Percentiles rank a stretch among this genome's conserved stretches.
phyloP scores from a whole-genome alignment of 2,329 filamentous ascomycete genomes.

The Hortaea werneckii region DNA sequence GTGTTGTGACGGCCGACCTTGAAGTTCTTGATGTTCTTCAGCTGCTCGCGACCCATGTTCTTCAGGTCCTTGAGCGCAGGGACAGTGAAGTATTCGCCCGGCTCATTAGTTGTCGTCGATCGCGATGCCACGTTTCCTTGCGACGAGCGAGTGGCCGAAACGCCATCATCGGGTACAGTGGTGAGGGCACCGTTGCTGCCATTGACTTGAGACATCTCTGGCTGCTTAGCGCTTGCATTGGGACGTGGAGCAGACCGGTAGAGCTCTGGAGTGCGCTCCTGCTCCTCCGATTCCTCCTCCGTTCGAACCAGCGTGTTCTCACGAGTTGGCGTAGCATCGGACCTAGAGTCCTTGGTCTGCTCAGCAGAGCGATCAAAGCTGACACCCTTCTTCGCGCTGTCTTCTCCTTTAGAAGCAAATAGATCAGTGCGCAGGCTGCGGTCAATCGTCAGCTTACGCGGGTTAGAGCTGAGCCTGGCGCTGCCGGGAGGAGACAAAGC shows the following conservation, averaged over 20 bases:
- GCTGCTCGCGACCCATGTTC: slow-evolving; percentile 69
- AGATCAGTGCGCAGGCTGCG: slow-evolving; percentile 66
- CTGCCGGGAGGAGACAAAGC: slow-evolving; percentile 56
- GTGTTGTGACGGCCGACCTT: slow-evolving; percentile 73
- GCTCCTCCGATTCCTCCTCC: slow-evolving; percentile 40
- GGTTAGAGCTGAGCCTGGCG: slow-evolving; percentile 56
- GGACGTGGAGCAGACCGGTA: slow-evolving; percentile 36
- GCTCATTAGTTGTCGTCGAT: slow-evolving; percentile 5
- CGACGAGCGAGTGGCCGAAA: slow-evolving; percentile 15
- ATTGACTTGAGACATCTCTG: slow-evolving; percentile 52
- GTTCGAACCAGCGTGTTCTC: slow-evolving; percentile 42
- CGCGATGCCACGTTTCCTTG: slow-evolving; percentile 4
- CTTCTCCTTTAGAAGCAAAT: slow-evolving; percentile 31
- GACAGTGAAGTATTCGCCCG: slow-evolving; percentile 76
- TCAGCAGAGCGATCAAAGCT: slow-evolving; percentile 66
- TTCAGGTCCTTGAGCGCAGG: slow-evolving; percentile 66
- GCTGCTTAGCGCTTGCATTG: slow-evolving; percentile 29
- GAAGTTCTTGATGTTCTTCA: slow-evolving; percentile 63
- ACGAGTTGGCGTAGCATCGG: slow-evolving; percentile 14
- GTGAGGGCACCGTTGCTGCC: slow-evolving; percentile 39
- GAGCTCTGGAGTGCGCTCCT: slow-evolving; percentile 49
- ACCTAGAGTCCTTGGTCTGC: slow-evolving; percentile 31
- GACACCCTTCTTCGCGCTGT: slow-evolving; percentile 63
- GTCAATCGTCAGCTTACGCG: slow-evolving; percentile 91
- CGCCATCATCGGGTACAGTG: slow-evolving; percentile 64